A percentile compares a stretch with the other conserved stretches of the same genome.
Evolutionary conservation across 2,329 filamentous ascomycete genomes (phyloP).

Genomic region (Thelonectria discophora): DNA sequence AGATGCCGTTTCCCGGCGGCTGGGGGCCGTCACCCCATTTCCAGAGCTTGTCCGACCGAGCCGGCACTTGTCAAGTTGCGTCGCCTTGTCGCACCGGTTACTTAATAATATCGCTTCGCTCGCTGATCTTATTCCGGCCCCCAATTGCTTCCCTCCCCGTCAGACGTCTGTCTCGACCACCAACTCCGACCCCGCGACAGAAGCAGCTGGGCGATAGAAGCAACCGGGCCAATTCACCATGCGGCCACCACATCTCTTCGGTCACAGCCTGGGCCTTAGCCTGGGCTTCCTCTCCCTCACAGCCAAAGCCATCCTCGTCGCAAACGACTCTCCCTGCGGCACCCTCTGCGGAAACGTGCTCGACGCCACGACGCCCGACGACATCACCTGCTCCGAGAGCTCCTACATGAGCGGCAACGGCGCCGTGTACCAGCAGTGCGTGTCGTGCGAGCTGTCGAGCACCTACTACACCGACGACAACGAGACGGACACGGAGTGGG

Average conservation of each 20-base stretch:
- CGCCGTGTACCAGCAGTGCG: conserved; percentile 60
- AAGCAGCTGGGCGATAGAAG: no score
- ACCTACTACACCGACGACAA: conserved; percentile 51
- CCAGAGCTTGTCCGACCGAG: no score
- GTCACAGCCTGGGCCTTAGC: no score
- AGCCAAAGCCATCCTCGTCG: conserved; percentile 52
- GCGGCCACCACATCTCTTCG: conserved; percentile 23
- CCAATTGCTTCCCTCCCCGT: no score
- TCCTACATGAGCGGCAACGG: conserved; percentile 53
- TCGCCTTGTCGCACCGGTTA: no score
- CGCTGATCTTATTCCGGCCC: no score
- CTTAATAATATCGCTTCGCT: no score
- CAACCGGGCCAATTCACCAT: no score
- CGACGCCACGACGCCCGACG: conserved; percentile 53
- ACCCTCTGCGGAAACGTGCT: conserved; percentile 64
- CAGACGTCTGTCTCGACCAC: no score
- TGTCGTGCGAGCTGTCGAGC: conserved; percentile 63
- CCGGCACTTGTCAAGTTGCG: no score
- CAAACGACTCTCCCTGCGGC: conserved; percentile 59
- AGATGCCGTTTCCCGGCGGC: neutral
- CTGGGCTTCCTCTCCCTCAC: conserved; percentile 29
- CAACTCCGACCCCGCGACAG: no score
- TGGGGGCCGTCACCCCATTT: neutral
- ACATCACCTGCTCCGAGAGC: conserved; percentile 58
- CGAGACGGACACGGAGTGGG: conserved; percentile 62